These are phyloP conservation scores for Helotiales sp. DNA, from an alignment of 2,329 filamentous ascomycete genomes.

Conservation along the genomic window DNA sequence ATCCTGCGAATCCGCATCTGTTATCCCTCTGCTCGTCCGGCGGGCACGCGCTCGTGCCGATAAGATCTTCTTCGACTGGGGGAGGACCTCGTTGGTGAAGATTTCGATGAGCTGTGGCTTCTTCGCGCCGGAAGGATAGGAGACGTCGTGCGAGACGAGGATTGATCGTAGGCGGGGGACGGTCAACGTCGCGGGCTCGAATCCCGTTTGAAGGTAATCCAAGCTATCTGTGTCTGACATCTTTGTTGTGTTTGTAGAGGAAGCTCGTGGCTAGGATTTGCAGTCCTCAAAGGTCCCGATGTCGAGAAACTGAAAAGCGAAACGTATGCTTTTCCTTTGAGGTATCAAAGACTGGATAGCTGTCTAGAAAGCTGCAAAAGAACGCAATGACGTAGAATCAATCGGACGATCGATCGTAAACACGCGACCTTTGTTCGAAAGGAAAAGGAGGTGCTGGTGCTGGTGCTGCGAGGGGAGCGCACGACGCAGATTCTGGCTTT, in stretches of 20 bases:
- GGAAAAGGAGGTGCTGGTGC: neutral
- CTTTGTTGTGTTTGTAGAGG: slow-evolving; percentile 17
- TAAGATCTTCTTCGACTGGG: slow-evolving; percentile 78
- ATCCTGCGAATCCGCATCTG: slow-evolving; percentile 71
- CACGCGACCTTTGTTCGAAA: neutral
- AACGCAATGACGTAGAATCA: slow-evolving; percentile 21
- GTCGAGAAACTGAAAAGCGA: neutral
- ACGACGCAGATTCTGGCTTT: neutral
- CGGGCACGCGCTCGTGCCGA: slow-evolving; percentile 77
- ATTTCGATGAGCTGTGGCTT: slow-evolving; percentile 87
- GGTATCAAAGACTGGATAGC: neutral
- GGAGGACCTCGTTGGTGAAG: slow-evolving; percentile 78
- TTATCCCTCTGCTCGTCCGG: slow-evolving; percentile 85
- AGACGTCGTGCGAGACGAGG: slow-evolving; percentile 84
- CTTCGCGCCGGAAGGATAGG: slow-evolving; percentile 88
- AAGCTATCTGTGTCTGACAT: slow-evolving; percentile 70
- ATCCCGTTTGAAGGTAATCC: slow-evolving; percentile 85
- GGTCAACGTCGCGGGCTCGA: slow-evolving; percentile 83
- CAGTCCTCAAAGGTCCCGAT: neutral
- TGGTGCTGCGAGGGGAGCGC: neutral
- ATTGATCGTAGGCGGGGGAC: slow-evolving; percentile 89
- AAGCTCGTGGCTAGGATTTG: neutral
- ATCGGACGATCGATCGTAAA: slow-evolving; percentile 6
- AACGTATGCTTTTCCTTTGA: neutral
- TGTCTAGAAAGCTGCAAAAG: neutral